A percentile compares a stretch with the other conserved stretches of the same genome.
Evolutionary conservation across 306 rosid genomes (phyloP).

Genomic region (Casuarina glauca): DNA sequence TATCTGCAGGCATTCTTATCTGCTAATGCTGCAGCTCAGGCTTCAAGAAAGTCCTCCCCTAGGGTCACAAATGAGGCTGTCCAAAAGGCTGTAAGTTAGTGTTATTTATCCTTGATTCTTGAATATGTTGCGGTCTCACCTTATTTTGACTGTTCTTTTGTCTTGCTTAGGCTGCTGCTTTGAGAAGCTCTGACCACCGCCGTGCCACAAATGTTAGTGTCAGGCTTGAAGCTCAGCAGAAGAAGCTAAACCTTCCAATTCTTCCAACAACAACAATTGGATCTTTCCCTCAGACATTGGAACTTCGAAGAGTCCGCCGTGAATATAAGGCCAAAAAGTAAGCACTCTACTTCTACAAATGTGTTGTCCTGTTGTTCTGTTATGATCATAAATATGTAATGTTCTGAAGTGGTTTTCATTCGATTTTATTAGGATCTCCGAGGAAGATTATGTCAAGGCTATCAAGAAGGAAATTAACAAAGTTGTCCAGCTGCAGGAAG

Average conservation of each 20-base stretch:
- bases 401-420: constrained; percentile 8
- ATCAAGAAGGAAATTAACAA: constrained; percentile 76
- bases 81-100: constrained; percentile 67
- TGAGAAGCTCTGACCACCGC: constrained; percentile 71
- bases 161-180: constrained; percentile 63
- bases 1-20: constrained; percentile 64
- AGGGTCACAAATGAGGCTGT: constrained; percentile 80
- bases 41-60: constrained; percentile 80
- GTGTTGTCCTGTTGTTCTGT: neutral
- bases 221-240: constrained; percentile 78
- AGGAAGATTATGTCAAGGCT: constrained; percentile 56
- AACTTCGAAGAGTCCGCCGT: constrained; percentile 77
- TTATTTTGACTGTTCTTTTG: constrained; percentile 22
- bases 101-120: constrained; percentile 2
- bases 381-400: neutral
- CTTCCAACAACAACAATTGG: constrained; percentile 90
- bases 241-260: constrained; percentile 72
- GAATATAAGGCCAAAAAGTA: constrained; percentile 82
- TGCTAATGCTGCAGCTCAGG: constrained; percentile 67
- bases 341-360: constrained; percentile 27
- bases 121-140: neutral
- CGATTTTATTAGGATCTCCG: constrained; percentile 53
- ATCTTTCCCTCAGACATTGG: constrained; percentile 83
- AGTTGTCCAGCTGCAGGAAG: constrained; percentile 87
- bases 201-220: constrained; percentile 66